phyloP scores from a whole-genome alignment of 1,139 yeast species.

The Blastobotrys indianensis region DNA sequence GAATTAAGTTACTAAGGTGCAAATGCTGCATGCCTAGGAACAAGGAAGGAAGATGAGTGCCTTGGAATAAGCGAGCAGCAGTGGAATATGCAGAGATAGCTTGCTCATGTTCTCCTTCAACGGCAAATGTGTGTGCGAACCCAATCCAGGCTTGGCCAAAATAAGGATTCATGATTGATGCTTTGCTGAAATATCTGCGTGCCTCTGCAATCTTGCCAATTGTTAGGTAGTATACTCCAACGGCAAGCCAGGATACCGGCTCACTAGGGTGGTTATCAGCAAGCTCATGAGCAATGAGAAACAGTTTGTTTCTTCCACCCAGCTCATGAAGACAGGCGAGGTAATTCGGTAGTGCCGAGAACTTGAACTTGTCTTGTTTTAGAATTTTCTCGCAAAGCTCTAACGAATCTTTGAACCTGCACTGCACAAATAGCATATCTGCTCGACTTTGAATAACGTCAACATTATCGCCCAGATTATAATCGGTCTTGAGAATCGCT shows the following conservation, averaged over 20 bases:
- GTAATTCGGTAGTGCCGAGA: slow-evolving; percentile 66
- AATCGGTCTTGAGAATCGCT: slow-evolving; percentile 59
- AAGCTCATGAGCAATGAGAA: slow-evolving; percentile 74
- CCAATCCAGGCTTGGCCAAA: slow-evolving; percentile 98
- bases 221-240: slow-evolving; percentile 82
- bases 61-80: slow-evolving; percentile 90
- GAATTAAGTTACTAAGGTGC: slow-evolving; percentile 72
- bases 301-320: slow-evolving; percentile 76
- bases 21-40: slow-evolving; percentile 95
- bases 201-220: slow-evolving; percentile 76
- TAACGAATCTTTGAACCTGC: slow-evolving; percentile 73
- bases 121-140: slow-evolving; percentile 95
- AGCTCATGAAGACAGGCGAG: slow-evolving; percentile 81
- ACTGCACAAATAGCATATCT: slow-evolving; percentile 66
- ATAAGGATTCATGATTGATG: slow-evolving; percentile 82
- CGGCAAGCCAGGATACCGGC: slow-evolving; percentile 87
- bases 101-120: slow-evolving; percentile 97
- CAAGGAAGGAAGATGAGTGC: slow-evolving; percentile 84
- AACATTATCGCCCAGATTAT: slow-evolving; percentile 58
- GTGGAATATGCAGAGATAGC: slow-evolving; percentile 97
- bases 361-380: slow-evolving; percentile 61
- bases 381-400: slow-evolving; percentile 61
- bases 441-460: slow-evolving; percentile 69
- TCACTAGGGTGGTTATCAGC: slow-evolving; percentile 81
- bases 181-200: slow-evolving; percentile 78